Percentiles rank a stretch among this genome's conserved stretches.
Evolutionary conservation across 2,329 filamentous ascomycete genomes (phyloP).

Genomic region (Microcyclosporella mali): DNA sequence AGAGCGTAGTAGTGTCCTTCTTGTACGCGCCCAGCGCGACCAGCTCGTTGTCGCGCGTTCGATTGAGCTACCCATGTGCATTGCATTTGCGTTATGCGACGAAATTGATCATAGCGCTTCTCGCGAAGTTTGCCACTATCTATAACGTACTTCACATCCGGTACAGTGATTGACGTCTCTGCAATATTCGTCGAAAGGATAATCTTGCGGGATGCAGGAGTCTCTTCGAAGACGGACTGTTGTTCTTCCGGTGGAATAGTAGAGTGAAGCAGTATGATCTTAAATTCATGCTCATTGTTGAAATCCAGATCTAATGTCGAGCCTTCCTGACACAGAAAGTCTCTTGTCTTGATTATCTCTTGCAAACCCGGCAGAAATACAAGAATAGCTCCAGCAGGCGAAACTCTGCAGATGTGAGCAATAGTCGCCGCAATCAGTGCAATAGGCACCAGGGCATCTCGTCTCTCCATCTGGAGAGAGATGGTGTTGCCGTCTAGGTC

Average conservation of each 20-base stretch:
- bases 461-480: too few relatives aligned
- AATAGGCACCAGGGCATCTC: slow-evolving; percentile 34
- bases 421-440: slow-evolving; percentile 41
- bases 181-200: slow-evolving; percentile 48
- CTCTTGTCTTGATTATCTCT: slow-evolving; percentile 33
- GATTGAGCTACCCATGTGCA: slow-evolving; percentile 45
- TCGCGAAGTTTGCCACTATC: slow-evolving; percentile 43
- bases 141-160: slow-evolving; percentile 47
- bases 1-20: slow-evolving; percentile 47
- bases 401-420: slow-evolving; percentile 42
- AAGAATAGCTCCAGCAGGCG: slow-evolving; percentile 40
- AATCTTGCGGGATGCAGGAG: slow-evolving; percentile 42
- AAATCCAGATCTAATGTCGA: slow-evolving; percentile 37
- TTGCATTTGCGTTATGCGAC: slow-evolving; percentile 35
- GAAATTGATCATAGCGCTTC: slow-evolving; percentile 36
- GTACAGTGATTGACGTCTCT: slow-evolving; percentile 48
- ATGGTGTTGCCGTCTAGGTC: too few relatives aligned
- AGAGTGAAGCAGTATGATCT: slow-evolving; percentile 45
- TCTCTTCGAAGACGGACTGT: slow-evolving; percentile 36
- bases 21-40: slow-evolving; percentile 46
- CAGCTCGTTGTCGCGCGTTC: slow-evolving; percentile 44
- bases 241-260: slow-evolving; percentile 39
- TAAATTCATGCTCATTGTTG: slow-evolving; percentile 35
- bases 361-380: slow-evolving; percentile 45
- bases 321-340: slow-evolving; percentile 25